Conservation (phyloP, 2,329 filamentous ascomycete species). For the Colletotrichum sp. region DNA sequence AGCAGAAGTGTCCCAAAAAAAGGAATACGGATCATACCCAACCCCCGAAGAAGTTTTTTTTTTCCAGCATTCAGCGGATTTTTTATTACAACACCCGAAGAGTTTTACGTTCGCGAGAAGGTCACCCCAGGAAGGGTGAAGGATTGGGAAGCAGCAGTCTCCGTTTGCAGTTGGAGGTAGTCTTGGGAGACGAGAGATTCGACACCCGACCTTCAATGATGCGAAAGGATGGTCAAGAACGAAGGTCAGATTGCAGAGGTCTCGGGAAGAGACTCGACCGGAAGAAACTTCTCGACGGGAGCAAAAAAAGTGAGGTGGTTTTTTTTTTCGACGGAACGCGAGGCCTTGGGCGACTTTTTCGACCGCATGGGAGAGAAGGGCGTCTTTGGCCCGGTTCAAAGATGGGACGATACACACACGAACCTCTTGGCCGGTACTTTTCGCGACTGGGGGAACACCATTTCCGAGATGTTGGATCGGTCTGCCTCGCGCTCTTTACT, state of each 20-base stretch:
- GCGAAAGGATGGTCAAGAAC: not conserved
- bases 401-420: not conserved
- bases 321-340: not conserved
- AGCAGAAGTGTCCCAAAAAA: conserved; percentile 47
- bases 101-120: conserved; percentile 19
- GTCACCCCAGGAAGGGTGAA: conserved; percentile 15
- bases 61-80: conserved; percentile 27
- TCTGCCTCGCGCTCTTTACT: not conserved
- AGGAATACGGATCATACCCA: conserved; percentile 43
- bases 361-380: not conserved
- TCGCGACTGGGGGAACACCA: not conserved
- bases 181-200: conserved; percentile 9
- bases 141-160: not conserved
- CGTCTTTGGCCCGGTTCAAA: not conserved
- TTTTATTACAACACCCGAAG: conserved; percentile 25
- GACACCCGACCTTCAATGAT: conserved; percentile 10
- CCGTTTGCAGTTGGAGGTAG: not conserved
- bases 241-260: conserved; percentile 14
- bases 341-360: not conserved
- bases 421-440: conserved; percentile 1
- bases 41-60: conserved; percentile 28
- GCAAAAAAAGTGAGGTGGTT: conserved; percentile 8
- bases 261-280: conserved; percentile 5
- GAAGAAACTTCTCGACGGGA: conserved; percentile 4
- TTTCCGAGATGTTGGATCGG: conserved; percentile 2